Evolutionary conservation across 495 filamentous ascomycete genomes (phyloP).

Genomic region (Lepraria neglecta): DNA sequence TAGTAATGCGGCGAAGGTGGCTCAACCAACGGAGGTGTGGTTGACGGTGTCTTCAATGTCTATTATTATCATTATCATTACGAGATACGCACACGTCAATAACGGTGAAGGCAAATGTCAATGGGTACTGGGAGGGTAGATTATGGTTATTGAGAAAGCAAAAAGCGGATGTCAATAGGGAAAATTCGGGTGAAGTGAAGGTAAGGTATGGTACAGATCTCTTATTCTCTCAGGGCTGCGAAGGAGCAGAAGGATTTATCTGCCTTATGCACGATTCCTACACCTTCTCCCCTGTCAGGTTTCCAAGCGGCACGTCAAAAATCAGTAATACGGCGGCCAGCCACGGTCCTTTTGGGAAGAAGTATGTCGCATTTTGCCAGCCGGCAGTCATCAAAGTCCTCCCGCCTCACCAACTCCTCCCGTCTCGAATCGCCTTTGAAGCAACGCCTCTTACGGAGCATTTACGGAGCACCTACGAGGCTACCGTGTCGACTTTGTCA

Average conservation of each 20-base stretch:
- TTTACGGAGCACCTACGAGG: background rate
- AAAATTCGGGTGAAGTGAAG: background rate
- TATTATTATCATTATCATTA: background rate
- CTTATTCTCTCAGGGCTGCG: background rate
- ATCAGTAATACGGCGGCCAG: conserved; percentile 1
- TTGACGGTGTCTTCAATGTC: background rate
- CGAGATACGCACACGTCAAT: background rate
- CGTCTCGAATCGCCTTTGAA: conserved; percentile 9
- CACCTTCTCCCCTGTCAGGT: conserved; percentile 9
- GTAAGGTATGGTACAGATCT: background rate
- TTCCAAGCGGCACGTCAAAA: conserved; percentile 1
- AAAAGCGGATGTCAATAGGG: background rate
- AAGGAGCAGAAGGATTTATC: conserved; percentile 4
- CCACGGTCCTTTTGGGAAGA: conserved; percentile 6
- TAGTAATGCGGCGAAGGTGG: conserved; percentile 18
- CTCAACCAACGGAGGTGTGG: conserved; percentile 14
- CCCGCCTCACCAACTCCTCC: background rate
- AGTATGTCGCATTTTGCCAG: background rate
- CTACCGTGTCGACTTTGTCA: background rate
- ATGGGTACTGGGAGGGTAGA: background rate
- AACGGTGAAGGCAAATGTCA: background rate
- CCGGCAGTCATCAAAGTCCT: background rate
- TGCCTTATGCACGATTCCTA: background rate
- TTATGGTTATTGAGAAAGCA: background rate
- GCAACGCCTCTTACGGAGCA: background rate